phyloP scores from a whole-genome alignment of 148 eudicot genomes.

The Arbutus unedo region DNA sequence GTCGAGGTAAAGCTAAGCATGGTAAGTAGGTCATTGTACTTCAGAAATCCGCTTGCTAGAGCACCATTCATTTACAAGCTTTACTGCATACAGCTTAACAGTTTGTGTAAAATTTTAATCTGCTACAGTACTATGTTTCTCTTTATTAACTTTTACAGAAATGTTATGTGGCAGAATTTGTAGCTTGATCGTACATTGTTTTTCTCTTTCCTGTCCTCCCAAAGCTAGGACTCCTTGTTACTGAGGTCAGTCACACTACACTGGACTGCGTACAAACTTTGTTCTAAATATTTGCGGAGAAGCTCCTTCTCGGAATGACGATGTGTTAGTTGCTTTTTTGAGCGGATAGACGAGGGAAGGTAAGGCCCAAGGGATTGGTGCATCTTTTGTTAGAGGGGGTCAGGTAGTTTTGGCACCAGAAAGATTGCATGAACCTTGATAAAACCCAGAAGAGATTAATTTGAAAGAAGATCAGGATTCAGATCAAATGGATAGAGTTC shows the following conservation, averaged over 20 bases:
- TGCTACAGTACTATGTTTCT: background rate
- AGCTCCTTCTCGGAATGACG: no score
- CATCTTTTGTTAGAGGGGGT: background rate
- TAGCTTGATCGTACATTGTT: background rate
- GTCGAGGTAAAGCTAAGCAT: no score
- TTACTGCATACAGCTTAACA: background rate
- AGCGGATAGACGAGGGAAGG: background rate
- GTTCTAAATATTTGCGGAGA: background rate
- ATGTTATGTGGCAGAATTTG: background rate
- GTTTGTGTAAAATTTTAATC: background rate
- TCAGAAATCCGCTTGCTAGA: background rate
- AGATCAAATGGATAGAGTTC: no score
- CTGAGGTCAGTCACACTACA: background rate
- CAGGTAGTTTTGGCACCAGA: background rate
- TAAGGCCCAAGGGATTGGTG: background rate
- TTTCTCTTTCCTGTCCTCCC: background rate
- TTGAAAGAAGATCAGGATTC: background rate
- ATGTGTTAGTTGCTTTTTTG: no score
- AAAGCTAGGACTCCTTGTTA: background rate
- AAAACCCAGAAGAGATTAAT: background rate
- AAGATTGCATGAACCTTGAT: background rate
- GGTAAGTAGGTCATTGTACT: background rate
- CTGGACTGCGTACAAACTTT: background rate
- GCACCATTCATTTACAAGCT: background rate
- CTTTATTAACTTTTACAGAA: background rate